A percentile compares a stretch with the other conserved stretches of the same genome.
Evolutionary conservation across 2,329 filamentous ascomycete genomes (phyloP).

Genomic region (Pseudohalonectria lignicola): DNA sequence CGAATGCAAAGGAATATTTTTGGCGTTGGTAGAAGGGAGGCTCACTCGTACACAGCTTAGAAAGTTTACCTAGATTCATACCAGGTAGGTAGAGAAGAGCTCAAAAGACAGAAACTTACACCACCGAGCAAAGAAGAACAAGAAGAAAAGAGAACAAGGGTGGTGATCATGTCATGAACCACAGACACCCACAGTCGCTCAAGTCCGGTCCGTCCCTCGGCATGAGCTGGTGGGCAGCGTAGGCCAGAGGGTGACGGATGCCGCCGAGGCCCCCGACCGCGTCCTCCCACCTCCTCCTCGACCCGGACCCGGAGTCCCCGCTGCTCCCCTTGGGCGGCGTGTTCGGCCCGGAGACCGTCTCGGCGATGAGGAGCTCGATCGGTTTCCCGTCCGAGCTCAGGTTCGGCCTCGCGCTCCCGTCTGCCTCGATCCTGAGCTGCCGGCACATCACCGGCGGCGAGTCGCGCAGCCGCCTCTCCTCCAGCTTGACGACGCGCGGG

Average conservation of each 20-base stretch:
- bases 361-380: conserved; percentile 31
- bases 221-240: conserved; percentile 2
- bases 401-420: conserved; percentile 24
- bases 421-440: conserved; percentile 32
- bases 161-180: conserved; percentile 32
- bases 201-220: conserved; percentile 21
- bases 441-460: conserved; percentile 30
- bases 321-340: neutral
- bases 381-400: conserved; percentile 24
- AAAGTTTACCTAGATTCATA: too few relatives aligned
- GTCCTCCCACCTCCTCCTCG: neutral
- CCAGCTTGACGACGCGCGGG: conserved; percentile 41
- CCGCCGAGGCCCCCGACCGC: neutral
- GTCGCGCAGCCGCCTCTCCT: conserved; percentile 35
- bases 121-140: too few relatives aligned
- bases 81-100: too few relatives aligned
- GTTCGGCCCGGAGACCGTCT: conserved; percentile 19
- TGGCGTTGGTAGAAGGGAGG: too few relatives aligned
- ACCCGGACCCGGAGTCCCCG: too few relatives aligned
- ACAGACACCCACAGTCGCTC: conserved; percentile 42
- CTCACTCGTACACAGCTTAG: too few relatives aligned
- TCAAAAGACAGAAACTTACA: too few relatives aligned
- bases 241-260: neutral
- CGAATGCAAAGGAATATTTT: too few relatives aligned
- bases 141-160: neutral